Evolutionary conservation across 495 filamentous ascomycete species (phyloP), one percentile per base, ranked within the genome.

Genomic region (Xylaria scruposa): DNA sequence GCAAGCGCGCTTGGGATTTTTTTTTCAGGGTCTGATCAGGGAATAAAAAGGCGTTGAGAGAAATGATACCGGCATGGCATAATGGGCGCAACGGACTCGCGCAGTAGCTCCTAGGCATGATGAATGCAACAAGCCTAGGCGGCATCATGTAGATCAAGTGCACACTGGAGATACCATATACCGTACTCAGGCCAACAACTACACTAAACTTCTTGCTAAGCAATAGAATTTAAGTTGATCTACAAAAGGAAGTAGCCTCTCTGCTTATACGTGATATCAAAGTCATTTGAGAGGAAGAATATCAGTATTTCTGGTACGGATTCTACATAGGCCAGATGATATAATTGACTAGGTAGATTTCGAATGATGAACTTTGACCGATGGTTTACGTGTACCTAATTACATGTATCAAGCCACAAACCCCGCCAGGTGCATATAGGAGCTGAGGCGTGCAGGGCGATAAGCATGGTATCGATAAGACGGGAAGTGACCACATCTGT

Each of bases 1-100:
- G 77, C 77, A 73, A 72, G 70, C 70, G 70, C 64, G 46, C 65
- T 61, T 33, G 54, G 64, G 53, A n/a, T 2, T 59, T 68, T 53
- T 53, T 74, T 71, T 71, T 44, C 15, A 71, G 56, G 68, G 65
- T 63, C 36, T 68, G 26, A 66, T 72, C 64, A 63, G 69, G 42
- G 67, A 68, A 46, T 17, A 70, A 70, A 71, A 75, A 24, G 59
- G 70, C 70, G 70, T 62, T 71, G 31, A 68, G 62, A 72, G 53
- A 46, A 71, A 70, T 73, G 59, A 72, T 71, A 71, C 62, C 70
- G 70, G 62, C 40, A 67, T 29, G 54, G 62, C 49, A 66, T 54
- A 31, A 67, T 46, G 40, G 70, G 70, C 70, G 70, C 70, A 67
- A 71, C 6, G 62, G 70, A 67, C 21, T 19, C 53, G 70, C 70